Evolutionary conservation across 2,329 filamentous ascomycete genomes (phyloP), one percentile per base, ranked within the genome.

Genomic region (Botrytis hyacinthi): DNA sequence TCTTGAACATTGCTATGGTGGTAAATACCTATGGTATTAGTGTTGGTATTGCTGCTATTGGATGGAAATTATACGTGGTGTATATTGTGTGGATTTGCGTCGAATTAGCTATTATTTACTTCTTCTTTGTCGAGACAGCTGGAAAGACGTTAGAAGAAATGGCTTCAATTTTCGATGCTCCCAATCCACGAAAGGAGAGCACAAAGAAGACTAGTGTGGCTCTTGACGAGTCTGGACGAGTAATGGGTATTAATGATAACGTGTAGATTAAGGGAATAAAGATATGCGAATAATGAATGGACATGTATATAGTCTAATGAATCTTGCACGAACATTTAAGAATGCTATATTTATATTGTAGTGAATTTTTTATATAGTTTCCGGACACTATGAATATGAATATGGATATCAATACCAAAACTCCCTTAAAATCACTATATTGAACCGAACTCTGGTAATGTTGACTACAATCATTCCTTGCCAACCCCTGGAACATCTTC

Each of bases 21-120:
- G 84, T 83, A 20, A 79, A 81, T 18, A 79, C 81, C 10, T 83
- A 83, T 63, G 81, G 82, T 66, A 83, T 83, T 70, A 80, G 80
- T n/a, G 80, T 83, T 48, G 81, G 79, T 1, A 81, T 84, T 51
- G 73, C 76, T 12, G 79, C 78, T 32, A 80, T 84, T 35, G 79
- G 79, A 26, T 84, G 82, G 82, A 83, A 78, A 67, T 59, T 77
- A 60, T 78, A 80, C 42, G 20, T 79, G 8, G 74, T 78, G 2
- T 78, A 77, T 59, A 77, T 78, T 67, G 73, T n/a, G 1, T 79
- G 77, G 78, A 75, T 76, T 9, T 73, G 65, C 44, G 40, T 79
- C 29, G 76, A 79, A 68, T 65, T 78, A 12, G 73, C 65, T 0
- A 40, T 63, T 12, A 77, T 84, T 10, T 84, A 82, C 73, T 79